These are phyloP conservation scores for Pilobolus umbonatus DNA, from an alignment of 192 early-diverging fungal species.

Conservation along the genomic window DNA sequence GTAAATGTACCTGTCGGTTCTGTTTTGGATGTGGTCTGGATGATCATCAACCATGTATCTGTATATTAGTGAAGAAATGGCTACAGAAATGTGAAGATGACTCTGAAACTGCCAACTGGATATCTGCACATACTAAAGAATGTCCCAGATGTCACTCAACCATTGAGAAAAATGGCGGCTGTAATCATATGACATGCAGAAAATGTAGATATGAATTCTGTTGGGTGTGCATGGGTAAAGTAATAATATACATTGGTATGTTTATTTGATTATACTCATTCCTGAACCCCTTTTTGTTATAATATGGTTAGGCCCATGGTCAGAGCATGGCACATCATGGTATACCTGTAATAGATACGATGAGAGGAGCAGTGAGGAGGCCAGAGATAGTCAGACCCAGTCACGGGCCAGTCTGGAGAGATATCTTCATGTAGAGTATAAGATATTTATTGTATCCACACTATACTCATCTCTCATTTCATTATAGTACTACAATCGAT, in stretches of 20 bases:
- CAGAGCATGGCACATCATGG: slow-evolving; percentile 89
- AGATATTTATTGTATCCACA: not conserved
- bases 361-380: slow-evolving; percentile 81
- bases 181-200: slow-evolving; percentile 99
- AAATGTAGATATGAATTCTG: slow-evolving; percentile 98
- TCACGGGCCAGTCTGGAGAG: slow-evolving; percentile 84
- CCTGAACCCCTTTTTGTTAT: not conserved
- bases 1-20: slow-evolving; percentile 73
- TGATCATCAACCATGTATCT: slow-evolving; percentile 89
- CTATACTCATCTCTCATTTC: not conserved
- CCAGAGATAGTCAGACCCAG: slow-evolving; percentile 82
- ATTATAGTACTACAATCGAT: slow-evolving; percentile 92
- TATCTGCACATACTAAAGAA: slow-evolving; percentile 90
- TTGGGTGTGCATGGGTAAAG: slow-evolving; percentile 92
- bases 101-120: slow-evolving; percentile 97
- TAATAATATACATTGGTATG: not conserved
- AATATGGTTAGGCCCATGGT: slow-evolving; percentile 72
- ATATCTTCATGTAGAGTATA: slow-evolving; percentile 83
- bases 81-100: slow-evolving; percentile 96
- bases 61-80: slow-evolving; percentile 47
- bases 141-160: slow-evolving; percentile 91
- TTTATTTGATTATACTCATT: not conserved
- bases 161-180: slow-evolving; percentile 99
- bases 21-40: slow-evolving; percentile 90
- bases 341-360: slow-evolving; percentile 98